A percentile compares a stretch with the other conserved stretches of the same genome.
These are phyloP conservation scores for Candida dubliniensis DNA, from an alignment of 1,139 yeast species.

Conservation along the genomic window DNA sequence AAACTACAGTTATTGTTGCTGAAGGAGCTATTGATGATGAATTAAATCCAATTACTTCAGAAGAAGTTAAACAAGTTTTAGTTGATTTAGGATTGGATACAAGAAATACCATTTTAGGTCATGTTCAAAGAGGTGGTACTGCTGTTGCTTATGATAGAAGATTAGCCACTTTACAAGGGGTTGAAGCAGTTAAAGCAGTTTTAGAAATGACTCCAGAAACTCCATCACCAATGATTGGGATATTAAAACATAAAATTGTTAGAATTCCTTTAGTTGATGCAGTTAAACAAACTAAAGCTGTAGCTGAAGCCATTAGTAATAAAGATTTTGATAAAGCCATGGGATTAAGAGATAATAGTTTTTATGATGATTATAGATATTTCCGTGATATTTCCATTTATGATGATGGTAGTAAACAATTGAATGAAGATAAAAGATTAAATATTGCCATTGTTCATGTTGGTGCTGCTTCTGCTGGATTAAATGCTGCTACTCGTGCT, in stretches of 20 bases:
- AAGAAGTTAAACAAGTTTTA: conserved; percentile 75
- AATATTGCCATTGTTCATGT: conserved; percentile 83
- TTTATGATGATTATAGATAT: conserved; percentile 73
- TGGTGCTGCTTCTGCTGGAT: conserved; percentile 97
- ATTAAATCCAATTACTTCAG: conserved; percentile 76
- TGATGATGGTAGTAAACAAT: conserved; percentile 59
- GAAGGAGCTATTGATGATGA: conserved; percentile 94
- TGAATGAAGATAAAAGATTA: conserved; percentile 53
- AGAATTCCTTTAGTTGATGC: conserved; percentile 87
- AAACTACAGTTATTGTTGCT: conserved; percentile 93
- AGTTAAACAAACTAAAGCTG: conserved; percentile 79
- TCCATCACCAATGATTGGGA: conserved; percentile 94
- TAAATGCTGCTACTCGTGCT: conserved; percentile 90
- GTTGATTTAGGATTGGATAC: conserved; percentile 88
- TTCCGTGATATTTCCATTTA: conserved; percentile 68
- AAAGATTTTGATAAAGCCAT: conserved; percentile 87
- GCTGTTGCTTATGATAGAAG: conserved; percentile 93
- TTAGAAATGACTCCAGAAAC: conserved; percentile 84
- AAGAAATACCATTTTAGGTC: conserved; percentile 92
- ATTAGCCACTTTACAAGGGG: conserved; percentile 94
- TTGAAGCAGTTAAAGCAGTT: conserved; percentile 93
- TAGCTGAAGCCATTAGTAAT: conserved; percentile 77
- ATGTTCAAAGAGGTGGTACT: conserved; percentile 97
- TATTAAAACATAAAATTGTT: conserved; percentile 81
- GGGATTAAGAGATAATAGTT: conserved; percentile 82